Conservation (phyloP, 1,284 basidiomycete species). For the Irpex sp. region DNA sequence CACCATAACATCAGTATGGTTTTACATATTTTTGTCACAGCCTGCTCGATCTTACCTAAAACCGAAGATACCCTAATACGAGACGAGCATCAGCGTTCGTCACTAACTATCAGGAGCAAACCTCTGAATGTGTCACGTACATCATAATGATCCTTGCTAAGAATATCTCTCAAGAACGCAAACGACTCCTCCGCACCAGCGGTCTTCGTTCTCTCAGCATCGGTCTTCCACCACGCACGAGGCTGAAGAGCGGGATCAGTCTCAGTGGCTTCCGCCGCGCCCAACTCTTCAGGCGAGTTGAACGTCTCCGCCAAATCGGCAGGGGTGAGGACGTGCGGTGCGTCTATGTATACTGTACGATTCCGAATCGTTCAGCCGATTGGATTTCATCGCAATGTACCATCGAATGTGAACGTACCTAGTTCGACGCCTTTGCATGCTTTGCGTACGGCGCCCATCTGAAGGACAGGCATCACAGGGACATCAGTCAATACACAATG, state of each 20-base stretch:
- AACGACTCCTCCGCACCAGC: conserved; percentile 57
- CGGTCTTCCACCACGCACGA: conserved; percentile 75
- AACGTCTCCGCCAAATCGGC: conserved; percentile 51
- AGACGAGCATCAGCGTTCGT: background rate
- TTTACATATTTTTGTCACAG: background rate
- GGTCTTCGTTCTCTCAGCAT: conserved; percentile 43
- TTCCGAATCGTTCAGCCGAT: too few relatives aligned
- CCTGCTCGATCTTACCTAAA: conserved; percentile 47
- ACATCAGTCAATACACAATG: conserved; percentile 13
- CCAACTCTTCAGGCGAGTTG: conserved; percentile 41
- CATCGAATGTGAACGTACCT: conserved; percentile 34
- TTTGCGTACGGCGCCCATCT: conserved; percentile 76
- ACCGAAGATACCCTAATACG: conserved; percentile 70
- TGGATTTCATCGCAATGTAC: too few relatives aligned
- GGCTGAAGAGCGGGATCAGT: conserved; percentile 61
- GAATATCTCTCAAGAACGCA: conserved; percentile 39
- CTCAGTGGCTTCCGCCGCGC: conserved; percentile 48
- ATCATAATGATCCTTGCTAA: conserved; percentile 51
- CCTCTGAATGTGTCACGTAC: conserved; percentile 27
- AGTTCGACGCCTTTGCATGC: conserved; percentile 67
- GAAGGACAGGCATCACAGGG: conserved; percentile 4
- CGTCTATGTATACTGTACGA: conserved; percentile 74
- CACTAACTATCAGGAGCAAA: background rate
- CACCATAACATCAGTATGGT: background rate
- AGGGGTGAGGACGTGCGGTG: conserved; percentile 67